Base-by-base conservation (phyloP, 2,329 filamentous ascomycete species). In the Sarocladium strictum region DNA sequence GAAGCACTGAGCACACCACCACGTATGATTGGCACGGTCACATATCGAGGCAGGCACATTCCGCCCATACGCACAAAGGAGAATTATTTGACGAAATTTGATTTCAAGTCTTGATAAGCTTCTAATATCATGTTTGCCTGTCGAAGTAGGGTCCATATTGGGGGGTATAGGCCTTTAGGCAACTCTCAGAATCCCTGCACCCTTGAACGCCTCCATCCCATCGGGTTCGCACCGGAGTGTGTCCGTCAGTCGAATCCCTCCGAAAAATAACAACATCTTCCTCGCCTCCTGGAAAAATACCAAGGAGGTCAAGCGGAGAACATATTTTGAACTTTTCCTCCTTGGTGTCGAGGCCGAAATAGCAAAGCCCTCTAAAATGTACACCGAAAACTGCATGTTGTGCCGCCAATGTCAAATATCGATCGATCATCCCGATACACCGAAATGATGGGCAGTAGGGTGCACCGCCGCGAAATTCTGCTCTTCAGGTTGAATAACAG, bases 81-180 rank as follows among this genome's bases (percentile, higher is more conserved):
- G 7, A 38, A 45, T 7, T 45, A 17, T 29, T 51, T 51, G 27
- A 51, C 33, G 47, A 33, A 15, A 35, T 19, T 21, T 33, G 21
- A 11, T 33, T 51, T 17, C 9, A 51, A 51, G 27, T 51, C 26
- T 33, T 15, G 29, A 35, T 33, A 23, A 51, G 29, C 47, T 35
- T 51, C 29, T 19, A 35, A n/a, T 51, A 51, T 15, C 47, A 51
- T 51, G 27, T 63, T 62, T 68, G 67, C 67, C 67, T 67, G 64
- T 63, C 62, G 32, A 60, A 47, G 63, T 59, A 61, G 64, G 63
- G 60, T 64, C 63, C 65, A 62, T 69, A 65, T 61, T 62, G 62
- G 65, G 61, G 68, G 70, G 70, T 72, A 72, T 72, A 71, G 67
- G 67, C 67, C 69, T 67, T 66, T 67, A 70, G 67, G 67, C 67